Percentiles rank a stretch among this genome's conserved stretches.
These are phyloP conservation scores for Phytophthora brassicae DNA, from an alignment of 352 stramenopile genomes.

Conservation along the genomic window DNA sequence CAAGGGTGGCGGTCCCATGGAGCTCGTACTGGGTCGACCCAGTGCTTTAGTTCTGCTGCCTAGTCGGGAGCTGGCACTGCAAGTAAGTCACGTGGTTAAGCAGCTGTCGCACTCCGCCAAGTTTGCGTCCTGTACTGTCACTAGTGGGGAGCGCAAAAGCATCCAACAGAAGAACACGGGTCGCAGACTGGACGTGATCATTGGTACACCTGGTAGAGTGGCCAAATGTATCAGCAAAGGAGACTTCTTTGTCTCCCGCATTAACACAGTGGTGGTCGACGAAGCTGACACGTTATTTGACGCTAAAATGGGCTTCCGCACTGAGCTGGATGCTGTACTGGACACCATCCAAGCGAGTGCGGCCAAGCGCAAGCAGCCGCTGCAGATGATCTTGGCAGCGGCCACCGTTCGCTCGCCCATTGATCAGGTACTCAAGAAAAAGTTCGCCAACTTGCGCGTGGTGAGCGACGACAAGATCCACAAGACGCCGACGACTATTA, in stretches of 20 bases:
- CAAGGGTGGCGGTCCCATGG: not conserved
- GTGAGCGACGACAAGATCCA: constrained; percentile 74
- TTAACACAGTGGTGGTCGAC: constrained; percentile 71
- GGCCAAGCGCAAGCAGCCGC: constrained; percentile 46
- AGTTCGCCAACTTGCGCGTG: constrained; percentile 58
- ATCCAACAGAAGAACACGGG: constrained; percentile 57
- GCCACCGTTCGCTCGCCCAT: constrained; percentile 71
- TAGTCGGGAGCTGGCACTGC: constrained; percentile 67
- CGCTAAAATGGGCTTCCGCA: constrained; percentile 81
- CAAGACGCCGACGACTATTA: constrained; percentile 58
- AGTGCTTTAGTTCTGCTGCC: constrained; percentile 61
- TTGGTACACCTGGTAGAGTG: constrained; percentile 75
- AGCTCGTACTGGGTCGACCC: constrained; percentile 37
- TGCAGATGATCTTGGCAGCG: constrained; percentile 76
- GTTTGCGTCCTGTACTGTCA: constrained; percentile 67
- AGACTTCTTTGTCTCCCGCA: constrained; percentile 78
- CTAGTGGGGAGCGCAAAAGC: constrained; percentile 68
- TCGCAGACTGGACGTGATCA: constrained; percentile 62
- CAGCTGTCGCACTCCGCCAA: constrained; percentile 65
- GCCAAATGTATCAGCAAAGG: constrained; percentile 70
- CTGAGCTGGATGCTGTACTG: constrained; percentile 73
- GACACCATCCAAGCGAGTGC: constrained; percentile 64
- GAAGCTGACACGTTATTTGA: constrained; percentile 84
- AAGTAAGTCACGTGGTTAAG: constrained; percentile 71
- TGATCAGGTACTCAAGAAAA: constrained; percentile 73